Base-by-base conservation (phyloP, 805 yeast species). In the Candida ponderosae region DNA sequence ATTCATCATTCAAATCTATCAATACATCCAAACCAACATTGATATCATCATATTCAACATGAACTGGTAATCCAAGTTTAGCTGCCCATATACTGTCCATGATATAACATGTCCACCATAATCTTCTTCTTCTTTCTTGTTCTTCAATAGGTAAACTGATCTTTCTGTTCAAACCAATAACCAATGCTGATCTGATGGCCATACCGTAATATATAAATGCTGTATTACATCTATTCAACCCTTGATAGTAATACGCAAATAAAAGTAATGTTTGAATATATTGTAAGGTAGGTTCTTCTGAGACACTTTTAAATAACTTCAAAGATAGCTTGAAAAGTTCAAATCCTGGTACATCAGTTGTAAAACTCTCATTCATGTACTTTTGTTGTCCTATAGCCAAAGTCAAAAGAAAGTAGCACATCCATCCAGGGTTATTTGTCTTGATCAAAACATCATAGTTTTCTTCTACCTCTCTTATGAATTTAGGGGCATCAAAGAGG, bases 51-150 rank as follows among this genome's bases (percentile, higher is more conserved):
- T 46, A 51, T 29, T 54, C 55, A 29, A 62, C 56, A 40, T 56
- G 63, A 15, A 53, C 49, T 0, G 67, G 66, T 27, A 59, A 54
- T 17, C 65, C 58, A 18, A 61, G 43, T 29, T 62, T 56, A 4
- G 66, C 60, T 14, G 61, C 54, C 47, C 65, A 62, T 18, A 58
- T 51, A 17, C 59, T 54, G 35, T 62, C 65, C 46, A 62, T 48
- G 6, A 58, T 50, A 41, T 55, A 61, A 17, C 58, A 56, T 9
- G 68, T 60, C 68, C 68, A 63, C 66, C 67, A 63, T 4, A 62
- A 46, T 33, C 63, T 51, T 40, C 62, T 54, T 18, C 64, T 45
- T 34, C 56, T 54, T 21, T 62, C 60, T 17, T 46, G 43, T 33
- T 58, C 60, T 19, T n/a, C n/a, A n/a, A 40, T 43, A 4, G 37